Evolutionary conservation across 139 green algal species (phyloP).

Genomic region (Marvania coccoides): DNA sequence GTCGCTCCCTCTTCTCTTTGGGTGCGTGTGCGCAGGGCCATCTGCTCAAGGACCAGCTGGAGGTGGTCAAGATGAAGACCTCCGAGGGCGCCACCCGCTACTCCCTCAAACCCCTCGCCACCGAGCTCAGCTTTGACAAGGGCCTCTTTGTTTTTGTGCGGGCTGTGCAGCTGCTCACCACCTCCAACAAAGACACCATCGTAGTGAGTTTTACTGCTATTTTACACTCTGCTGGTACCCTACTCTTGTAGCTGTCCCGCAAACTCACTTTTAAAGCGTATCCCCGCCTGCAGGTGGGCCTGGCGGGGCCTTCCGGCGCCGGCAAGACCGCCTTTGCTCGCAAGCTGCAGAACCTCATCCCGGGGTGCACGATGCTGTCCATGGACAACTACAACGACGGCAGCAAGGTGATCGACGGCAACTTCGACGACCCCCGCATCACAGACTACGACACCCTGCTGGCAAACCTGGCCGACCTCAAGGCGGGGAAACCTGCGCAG

Average conservation of each 20-base stretch:
- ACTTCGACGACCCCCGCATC: constrained; percentile 92
- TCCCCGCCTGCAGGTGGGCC: constrained; percentile 51
- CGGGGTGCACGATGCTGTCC: constrained; percentile 69
- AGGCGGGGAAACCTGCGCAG: constrained; percentile 55
- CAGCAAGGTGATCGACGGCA: constrained; percentile 76
- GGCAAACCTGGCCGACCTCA: constrained; percentile 76
- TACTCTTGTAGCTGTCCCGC: neutral
- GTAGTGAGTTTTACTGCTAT: constrained; percentile 39
- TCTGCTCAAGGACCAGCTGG: constrained; percentile 78
- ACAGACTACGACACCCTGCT: constrained; percentile 93
- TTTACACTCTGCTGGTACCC: neutral
- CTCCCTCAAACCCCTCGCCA: constrained; percentile 65
- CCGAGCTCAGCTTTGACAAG: constrained; percentile 82
- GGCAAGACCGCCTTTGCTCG: constrained; percentile 95
- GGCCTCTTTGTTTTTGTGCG: constrained; percentile 72
- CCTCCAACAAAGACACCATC: constrained; percentile 66
- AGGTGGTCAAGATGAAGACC: constrained; percentile 51
- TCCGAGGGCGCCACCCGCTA: constrained; percentile 43
- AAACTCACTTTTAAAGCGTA: neutral
- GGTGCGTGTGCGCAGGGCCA: constrained; percentile 6
- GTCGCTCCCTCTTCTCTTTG: too few relatives aligned
- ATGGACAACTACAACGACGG: constrained; percentile 99
- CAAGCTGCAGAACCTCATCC: constrained; percentile 83
- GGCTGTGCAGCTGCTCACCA: constrained; percentile 70
- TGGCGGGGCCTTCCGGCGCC: constrained; percentile 84